phyloP scores from a whole-genome alignment of 78 protist species.

The Dictyostelium capitatum region DNA sequence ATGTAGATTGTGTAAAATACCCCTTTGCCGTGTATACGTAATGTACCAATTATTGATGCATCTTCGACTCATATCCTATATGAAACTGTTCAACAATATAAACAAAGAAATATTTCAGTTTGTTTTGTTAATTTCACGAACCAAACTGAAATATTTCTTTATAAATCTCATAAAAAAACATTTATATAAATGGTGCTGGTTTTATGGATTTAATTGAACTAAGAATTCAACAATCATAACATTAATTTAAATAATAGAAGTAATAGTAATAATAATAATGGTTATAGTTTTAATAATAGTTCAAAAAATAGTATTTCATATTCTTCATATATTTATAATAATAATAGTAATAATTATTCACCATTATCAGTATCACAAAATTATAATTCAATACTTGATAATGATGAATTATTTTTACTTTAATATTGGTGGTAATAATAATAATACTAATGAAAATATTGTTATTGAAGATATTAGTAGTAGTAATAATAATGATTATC shows the following conservation, averaged over 20 bases:
- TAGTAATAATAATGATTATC: no score
- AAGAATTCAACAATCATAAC: no score
- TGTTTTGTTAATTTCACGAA: conserved; percentile 61
- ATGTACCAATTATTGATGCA: conserved; percentile 64
- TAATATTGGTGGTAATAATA: neutral
- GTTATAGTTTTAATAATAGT: neutral
- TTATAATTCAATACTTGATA: neutral
- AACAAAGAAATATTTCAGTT: conserved; percentile 37
- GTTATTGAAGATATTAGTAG: no score
- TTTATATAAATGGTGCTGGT: conserved; percentile 72
- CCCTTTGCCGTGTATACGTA: no score
- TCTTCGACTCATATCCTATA: conserved; percentile 37
- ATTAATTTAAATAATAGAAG: no score
- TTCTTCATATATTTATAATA: no score
- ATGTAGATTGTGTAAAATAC: no score
- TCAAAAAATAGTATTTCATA: no score
- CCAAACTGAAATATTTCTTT: no score
- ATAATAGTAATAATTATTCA: neutral
- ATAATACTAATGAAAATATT: neutral
- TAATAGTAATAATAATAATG: neutral
- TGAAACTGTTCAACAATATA: conserved; percentile 42
- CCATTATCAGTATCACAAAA: conserved; percentile 7
- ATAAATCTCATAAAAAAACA: conserved; percentile 29
- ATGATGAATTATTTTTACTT: no score
- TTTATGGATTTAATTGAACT: conserved; percentile 57